Evolutionary conservation across 2,329 filamentous ascomycete genomes (phyloP).

Genomic region (Cladosporium sp.): DNA sequence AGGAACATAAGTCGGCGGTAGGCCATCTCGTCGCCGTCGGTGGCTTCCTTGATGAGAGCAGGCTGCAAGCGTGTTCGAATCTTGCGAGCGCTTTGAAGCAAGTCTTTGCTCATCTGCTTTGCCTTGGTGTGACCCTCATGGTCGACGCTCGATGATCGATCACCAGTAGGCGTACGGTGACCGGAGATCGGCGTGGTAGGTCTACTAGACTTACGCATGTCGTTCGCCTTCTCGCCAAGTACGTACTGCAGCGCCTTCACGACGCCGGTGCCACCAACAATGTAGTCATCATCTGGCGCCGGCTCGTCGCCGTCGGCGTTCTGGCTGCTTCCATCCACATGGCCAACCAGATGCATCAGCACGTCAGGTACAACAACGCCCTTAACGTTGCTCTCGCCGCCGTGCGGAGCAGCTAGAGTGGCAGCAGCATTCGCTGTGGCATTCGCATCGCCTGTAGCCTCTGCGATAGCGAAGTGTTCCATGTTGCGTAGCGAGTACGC

Average conservation of each 20-base stretch:
- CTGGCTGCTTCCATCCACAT: constrained; percentile 55
- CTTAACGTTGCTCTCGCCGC: constrained; percentile 53
- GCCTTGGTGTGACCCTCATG: constrained; percentile 60
- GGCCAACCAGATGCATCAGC: constrained; percentile 81
- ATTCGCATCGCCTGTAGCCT: constrained; percentile 47
- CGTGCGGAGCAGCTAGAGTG: constrained; percentile 45
- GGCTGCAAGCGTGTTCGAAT: constrained; percentile 82
- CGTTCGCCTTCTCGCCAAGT: constrained; percentile 73
- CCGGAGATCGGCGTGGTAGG: constrained; percentile 44
- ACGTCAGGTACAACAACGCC: constrained; percentile 75
- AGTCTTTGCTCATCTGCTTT: constrained; percentile 89
- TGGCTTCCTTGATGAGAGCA: constrained; percentile 74
- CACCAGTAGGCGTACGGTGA: constrained; percentile 44
- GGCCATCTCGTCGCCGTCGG: constrained; percentile 70
- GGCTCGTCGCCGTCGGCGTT: constrained; percentile 64
- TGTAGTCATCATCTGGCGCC: constrained; percentile 88
- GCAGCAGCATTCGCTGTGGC: constrained; percentile 50
- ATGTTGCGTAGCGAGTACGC: constrained; percentile 93
- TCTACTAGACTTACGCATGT: constrained; percentile 42
- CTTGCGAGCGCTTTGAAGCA: constrained; percentile 84
- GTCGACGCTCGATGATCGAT: constrained; percentile 33
- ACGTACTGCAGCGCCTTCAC: constrained; percentile 93
- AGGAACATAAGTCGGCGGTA: constrained; percentile 84
- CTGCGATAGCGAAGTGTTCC: constrained; percentile 72
- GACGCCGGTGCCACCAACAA: constrained; percentile 92